Conservation (phyloP, 1,139 yeast genomes). For the Sugiyamaella castrensis region DNA sequence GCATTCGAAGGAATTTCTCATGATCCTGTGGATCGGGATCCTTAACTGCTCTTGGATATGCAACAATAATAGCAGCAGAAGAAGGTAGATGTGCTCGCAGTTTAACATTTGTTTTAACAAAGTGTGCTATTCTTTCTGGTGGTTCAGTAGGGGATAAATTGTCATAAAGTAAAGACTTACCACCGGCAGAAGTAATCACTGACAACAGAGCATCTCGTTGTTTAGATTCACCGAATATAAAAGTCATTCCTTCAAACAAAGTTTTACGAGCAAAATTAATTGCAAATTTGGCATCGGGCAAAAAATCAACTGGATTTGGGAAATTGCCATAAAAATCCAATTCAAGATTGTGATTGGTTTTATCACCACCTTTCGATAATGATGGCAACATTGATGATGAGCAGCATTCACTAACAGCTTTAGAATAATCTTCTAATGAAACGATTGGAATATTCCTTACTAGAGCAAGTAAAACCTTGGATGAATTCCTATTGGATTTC, state of each 20-base stretch:
- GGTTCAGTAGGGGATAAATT: slow-evolving; percentile 1
- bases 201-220: slow-evolving; percentile 25
- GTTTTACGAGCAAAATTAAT: slow-evolving; percentile 22
- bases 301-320: slow-evolving; percentile 26
- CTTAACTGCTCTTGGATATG: not conserved
- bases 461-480: slow-evolving; percentile 31
- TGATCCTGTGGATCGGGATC: slow-evolving; percentile 4
- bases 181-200: slow-evolving; percentile 28
- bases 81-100: too few species aligned
- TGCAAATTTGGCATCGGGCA: slow-evolving; percentile 24
- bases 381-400: not conserved
- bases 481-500: slow-evolving; percentile 20
- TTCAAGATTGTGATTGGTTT: slow-evolving; percentile 9
- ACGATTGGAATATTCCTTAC: slow-evolving; percentile 30
- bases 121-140: slow-evolving; percentile 1
- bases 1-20: slow-evolving; percentile 13
- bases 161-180: slow-evolving; percentile 15
- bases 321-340: slow-evolving; percentile 19
- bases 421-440: slow-evolving; percentile 22
- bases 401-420: slow-evolving; percentile 17
- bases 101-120: slow-evolving; percentile 1
- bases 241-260: slow-evolving; percentile 23
- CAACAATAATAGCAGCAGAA: not conserved
- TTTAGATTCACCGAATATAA: slow-evolving; percentile 20
- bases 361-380: slow-evolving; percentile 3